A percentile compares a stretch with the other conserved stretches of the same genome.
Conservation (phyloP, 495 filamentous ascomycete species). For the Penicillium paxilli region DNA sequence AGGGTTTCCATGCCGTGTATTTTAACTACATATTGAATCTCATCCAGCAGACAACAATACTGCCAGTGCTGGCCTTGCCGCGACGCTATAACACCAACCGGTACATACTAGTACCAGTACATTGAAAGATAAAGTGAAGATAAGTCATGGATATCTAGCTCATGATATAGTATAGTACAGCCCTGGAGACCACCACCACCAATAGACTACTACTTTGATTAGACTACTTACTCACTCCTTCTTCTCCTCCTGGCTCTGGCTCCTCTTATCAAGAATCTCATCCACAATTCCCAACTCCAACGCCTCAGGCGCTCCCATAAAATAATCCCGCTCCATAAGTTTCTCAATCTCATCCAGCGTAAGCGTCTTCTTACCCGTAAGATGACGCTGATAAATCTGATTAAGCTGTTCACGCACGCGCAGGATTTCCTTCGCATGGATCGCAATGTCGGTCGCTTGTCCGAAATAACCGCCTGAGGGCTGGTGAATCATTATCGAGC, state of each 20-base stretch:
- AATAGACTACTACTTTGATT: no score
- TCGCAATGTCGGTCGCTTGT: slow-evolving; percentile 89
- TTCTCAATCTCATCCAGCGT: slow-evolving; percentile 79
- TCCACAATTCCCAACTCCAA: slow-evolving; percentile 89
- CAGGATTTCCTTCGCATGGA: slow-evolving; percentile 96
- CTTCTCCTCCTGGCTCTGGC: slow-evolving; percentile 30
- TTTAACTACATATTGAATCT: slow-evolving; percentile 6
- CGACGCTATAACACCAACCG: no score
- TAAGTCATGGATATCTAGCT: no score
- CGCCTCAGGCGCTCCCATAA: slow-evolving; percentile 86
- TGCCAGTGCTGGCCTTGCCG: not conserved
- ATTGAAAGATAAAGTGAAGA: no score
- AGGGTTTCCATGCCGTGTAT: slow-evolving; percentile 7
- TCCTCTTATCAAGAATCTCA: slow-evolving; percentile 70
- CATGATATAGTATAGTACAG: not conserved
- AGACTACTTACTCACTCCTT: no score
- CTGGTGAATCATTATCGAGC: slow-evolving; percentile 95
- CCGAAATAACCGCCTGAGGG: slow-evolving; percentile 89
- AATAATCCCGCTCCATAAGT: slow-evolving; percentile 95
- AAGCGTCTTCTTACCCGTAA: slow-evolving; percentile 69
- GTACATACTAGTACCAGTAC: no score
- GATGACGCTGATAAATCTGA: slow-evolving; percentile 81
- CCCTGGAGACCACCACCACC: not conserved
- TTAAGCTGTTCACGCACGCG: slow-evolving; percentile 83
- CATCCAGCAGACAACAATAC: not conserved